These are phyloP conservation scores for Lactarius psammicola DNA, from an alignment of 768 basidiomycete genomes.

Conservation along the genomic window DNA sequence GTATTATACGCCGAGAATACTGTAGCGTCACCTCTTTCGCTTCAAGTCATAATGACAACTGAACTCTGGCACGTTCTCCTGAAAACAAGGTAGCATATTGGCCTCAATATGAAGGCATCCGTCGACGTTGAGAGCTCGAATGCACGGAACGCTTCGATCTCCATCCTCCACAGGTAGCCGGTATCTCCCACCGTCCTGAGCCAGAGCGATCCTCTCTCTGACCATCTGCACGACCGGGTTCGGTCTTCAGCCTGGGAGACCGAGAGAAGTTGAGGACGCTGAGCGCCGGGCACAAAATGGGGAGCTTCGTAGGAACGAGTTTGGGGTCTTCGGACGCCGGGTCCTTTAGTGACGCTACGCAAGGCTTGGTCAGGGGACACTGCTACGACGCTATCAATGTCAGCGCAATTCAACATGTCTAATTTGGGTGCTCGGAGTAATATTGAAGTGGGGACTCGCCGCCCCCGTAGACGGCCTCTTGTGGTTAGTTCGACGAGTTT, in stretches of 20 bases:
- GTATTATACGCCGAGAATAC: no score
- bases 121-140: slow-evolving; percentile 21
- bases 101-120: slow-evolving; percentile 27
- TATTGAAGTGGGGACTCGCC: not conserved
- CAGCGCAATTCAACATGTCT: slow-evolving; percentile 12
- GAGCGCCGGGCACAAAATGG: slow-evolving; percentile 26
- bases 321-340: not conserved
- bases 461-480: not conserved
- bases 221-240: slow-evolving; percentile 27
- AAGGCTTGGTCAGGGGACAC: slow-evolving; percentile 7
- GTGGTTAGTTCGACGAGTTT: slow-evolving; percentile 22
- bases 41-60: slow-evolving; percentile 21
- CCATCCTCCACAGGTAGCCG: not conserved
- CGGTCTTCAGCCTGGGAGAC: slow-evolving; percentile 15
- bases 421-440: slow-evolving; percentile 11
- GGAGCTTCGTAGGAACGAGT: slow-evolving; percentile 3
- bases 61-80: slow-evolving; percentile 18
- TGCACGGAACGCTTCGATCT: slow-evolving; percentile 14
- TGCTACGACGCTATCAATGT: slow-evolving; percentile 5
- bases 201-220: slow-evolving; percentile 16
- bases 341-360: not conserved
- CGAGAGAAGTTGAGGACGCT: slow-evolving; percentile 21
- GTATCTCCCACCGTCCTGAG: slow-evolving; percentile 15
- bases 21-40: slow-evolving; percentile 19
- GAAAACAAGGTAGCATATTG: slow-evolving; percentile 27